These are phyloP conservation scores for Talaromyces sp. DNA, from an alignment of 2,329 filamentous ascomycete genomes.

Conservation along the genomic window DNA sequence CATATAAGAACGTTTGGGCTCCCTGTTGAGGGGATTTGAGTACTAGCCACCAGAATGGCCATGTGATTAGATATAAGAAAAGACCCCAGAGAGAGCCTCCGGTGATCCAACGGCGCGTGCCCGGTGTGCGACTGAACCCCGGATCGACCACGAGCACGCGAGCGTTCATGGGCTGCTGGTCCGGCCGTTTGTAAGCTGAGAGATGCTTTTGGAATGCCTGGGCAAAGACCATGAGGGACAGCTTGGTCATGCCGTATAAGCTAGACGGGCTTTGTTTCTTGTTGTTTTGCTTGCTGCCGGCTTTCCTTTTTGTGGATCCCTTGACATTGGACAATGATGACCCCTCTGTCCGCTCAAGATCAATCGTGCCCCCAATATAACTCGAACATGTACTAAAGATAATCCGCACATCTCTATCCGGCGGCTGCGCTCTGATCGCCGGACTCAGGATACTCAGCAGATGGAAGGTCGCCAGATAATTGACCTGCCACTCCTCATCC, in stretches of 20 bases:
- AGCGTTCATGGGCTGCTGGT: constrained; percentile 74
- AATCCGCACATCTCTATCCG: constrained; percentile 87
- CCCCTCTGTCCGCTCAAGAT: constrained; percentile 30
- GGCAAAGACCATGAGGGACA: constrained; percentile 85
- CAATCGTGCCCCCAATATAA: constrained; percentile 72
- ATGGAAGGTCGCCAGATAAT: constrained; percentile 94
- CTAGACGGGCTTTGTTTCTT: constrained; percentile 13
- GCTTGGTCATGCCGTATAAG: constrained; percentile 59
- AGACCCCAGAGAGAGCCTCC: constrained; percentile 78
- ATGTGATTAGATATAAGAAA: constrained; percentile 68
- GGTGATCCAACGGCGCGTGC: constrained; percentile 80
- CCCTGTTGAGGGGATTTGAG: constrained; percentile 80
- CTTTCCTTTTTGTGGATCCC: constrained; percentile 21
- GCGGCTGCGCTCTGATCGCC: constrained; percentile 81
- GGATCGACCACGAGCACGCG: constrained; percentile 85
- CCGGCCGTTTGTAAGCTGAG: constrained; percentile 74
- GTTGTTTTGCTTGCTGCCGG: constrained; percentile 6
- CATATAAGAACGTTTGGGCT: constrained; percentile 79
- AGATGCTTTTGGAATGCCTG: constrained; percentile 90
- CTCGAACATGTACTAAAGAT: constrained; percentile 81
- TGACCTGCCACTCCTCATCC: constrained; percentile 88
- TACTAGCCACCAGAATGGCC: constrained; percentile 78
- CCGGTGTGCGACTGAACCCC: constrained; percentile 76
- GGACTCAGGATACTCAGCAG: constrained; percentile 86
- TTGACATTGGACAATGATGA: constrained; percentile 40